Conservation (phyloP, 1,139 yeast genomes). For the Blastobotrys raffinosifermentans region DNA sequence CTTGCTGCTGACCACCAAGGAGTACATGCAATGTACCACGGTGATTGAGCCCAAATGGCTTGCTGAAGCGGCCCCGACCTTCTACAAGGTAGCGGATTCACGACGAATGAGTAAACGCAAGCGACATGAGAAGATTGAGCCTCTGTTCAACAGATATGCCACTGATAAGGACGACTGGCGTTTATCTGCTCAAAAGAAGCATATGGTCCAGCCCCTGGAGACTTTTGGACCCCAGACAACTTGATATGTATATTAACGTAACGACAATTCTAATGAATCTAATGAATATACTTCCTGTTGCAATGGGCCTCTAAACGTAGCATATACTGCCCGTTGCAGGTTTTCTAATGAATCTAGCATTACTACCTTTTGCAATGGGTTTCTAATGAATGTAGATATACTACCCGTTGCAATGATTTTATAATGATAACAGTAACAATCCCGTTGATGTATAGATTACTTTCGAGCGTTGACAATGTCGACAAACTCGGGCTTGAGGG, state of each 20-base stretch:
- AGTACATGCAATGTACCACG: constrained; percentile 87
- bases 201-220: not conserved
- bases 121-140: constrained; percentile 50
- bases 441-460: constrained; percentile 33
- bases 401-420: too few species aligned
- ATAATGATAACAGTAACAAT: not conserved
- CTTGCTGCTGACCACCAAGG: constrained; percentile 71
- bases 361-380: too few species aligned
- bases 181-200: constrained; percentile 38
- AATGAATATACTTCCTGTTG: too few species aligned
- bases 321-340: not conserved
- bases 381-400: not conserved
- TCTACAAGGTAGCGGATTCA: constrained; percentile 58
- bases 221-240: not conserved
- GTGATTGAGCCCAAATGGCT: constrained; percentile 83
- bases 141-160: constrained; percentile 53
- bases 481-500: constrained; percentile 95
- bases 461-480: constrained; percentile 91
- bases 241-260: too few species aligned
- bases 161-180: constrained; percentile 53
- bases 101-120: constrained; percentile 37
- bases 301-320: not conserved
- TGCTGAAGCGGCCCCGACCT: constrained; percentile 78
- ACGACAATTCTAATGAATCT: too few species aligned
- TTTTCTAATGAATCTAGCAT: not conserved